Percentiles rank a stretch among this genome's conserved stretches.
Evolutionary conservation across 2,329 filamentous ascomycete species (phyloP).

Genomic region (Pseudogymnoascus sp.): DNA sequence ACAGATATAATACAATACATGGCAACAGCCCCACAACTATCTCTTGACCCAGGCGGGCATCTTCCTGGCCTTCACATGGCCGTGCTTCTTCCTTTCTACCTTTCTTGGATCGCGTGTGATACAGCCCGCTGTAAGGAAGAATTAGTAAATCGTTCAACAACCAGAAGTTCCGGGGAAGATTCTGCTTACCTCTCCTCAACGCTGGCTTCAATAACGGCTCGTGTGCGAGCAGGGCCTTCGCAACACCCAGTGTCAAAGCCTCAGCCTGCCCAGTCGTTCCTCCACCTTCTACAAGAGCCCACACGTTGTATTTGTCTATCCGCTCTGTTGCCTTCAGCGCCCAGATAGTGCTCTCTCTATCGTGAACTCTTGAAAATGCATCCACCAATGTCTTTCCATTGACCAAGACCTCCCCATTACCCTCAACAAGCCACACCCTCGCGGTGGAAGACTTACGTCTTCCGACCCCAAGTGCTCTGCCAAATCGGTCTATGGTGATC

Average conservation of each 20-base stretch:
- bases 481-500: conserved; percentile 65
- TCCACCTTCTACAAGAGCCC: conserved; percentile 75
- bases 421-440: conserved; percentile 82
- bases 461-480: conserved; percentile 72
- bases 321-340: conserved; percentile 74
- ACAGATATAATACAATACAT: conserved; percentile 23
- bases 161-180: neutral
- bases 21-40: conserved; percentile 25
- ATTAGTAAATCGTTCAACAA: conserved; percentile 30
- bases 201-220: conserved; percentile 86
- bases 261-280: conserved; percentile 94
- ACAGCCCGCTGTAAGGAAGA: conserved; percentile 63
- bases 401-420: conserved; percentile 79
- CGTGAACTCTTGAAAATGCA: conserved; percentile 80
- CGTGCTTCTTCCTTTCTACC: conserved; percentile 97
- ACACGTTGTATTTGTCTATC: conserved; percentile 95
- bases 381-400: conserved; percentile 82
- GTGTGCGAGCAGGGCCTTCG: conserved; percentile 80
- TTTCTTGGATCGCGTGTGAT: conserved; percentile 83
- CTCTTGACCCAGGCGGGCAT: conserved; percentile 95
- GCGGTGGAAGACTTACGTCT: conserved; percentile 83
- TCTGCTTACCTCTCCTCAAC: conserved; percentile 73
- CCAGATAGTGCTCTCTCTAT: conserved; percentile 92
- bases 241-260: conserved; percentile 82
- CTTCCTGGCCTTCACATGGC: conserved; percentile 94